Evolutionary conservation across 441 rosid genomes (phyloP).

Genomic region (Iberis amara): DNA sequence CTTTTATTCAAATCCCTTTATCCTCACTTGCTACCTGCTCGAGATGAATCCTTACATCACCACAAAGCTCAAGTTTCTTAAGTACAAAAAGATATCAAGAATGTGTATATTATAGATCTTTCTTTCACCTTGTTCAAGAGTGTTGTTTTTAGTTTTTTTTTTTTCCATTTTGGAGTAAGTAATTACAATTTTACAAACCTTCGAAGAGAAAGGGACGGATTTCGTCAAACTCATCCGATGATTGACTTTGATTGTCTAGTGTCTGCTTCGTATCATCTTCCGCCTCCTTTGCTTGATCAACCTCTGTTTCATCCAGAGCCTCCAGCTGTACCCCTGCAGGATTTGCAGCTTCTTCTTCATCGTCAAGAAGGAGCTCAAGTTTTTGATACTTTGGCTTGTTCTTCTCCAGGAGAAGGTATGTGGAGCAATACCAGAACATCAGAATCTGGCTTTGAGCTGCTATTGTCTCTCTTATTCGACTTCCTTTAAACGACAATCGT

Average conservation of each 20-base stretch:
- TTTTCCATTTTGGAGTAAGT: background rate
- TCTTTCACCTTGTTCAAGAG: slow-evolving; percentile 16
- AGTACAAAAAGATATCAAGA: background rate
- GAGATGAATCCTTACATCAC: slow-evolving; percentile 17
- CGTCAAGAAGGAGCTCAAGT: slow-evolving; percentile 47
- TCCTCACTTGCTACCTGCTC: slow-evolving; percentile 30
- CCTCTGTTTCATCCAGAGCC: slow-evolving; percentile 29
- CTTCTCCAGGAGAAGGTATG: slow-evolving; percentile 74
- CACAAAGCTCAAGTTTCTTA: background rate
- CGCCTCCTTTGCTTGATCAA: slow-evolving; percentile 28
- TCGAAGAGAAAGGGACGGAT: slow-evolving; percentile 70
- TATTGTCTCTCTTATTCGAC: slow-evolving; percentile 55
- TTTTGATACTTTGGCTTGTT: slow-evolving; percentile 79
- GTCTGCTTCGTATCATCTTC: slow-evolving; percentile 40
- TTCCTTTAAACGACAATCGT: slow-evolving; percentile 77
- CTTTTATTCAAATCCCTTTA: slow-evolving; percentile 23
- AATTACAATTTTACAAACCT: slow-evolving; percentile 73
- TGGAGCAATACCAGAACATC: slow-evolving; percentile 78
- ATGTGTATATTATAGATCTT: slow-evolving; percentile 13
- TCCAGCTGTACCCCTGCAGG: slow-evolving; percentile 39
- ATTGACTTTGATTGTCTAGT: slow-evolving; percentile 41
- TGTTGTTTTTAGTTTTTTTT: slow-evolving; percentile 2
- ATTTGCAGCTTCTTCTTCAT: slow-evolving; percentile 27
- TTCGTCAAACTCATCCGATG: slow-evolving; percentile 24
- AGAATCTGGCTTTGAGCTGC: slow-evolving; percentile 73